Evolutionary conservation across 345 rosid genomes (phyloP).

Genomic region (Eucalyptus pauciflora): DNA sequence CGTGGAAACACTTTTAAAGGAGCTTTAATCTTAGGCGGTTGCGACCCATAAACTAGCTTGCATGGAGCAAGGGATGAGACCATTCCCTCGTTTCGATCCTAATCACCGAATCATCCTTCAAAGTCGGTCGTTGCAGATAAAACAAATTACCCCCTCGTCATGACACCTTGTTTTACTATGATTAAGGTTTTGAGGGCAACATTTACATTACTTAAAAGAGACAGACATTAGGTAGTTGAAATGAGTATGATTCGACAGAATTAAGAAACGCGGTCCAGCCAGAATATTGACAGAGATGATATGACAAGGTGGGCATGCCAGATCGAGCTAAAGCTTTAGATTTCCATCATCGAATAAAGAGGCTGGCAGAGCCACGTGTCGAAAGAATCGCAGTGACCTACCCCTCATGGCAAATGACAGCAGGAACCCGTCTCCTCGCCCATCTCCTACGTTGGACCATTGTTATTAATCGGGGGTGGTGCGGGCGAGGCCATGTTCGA

Average conservation of each 20-base stretch:
- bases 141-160: neutral
- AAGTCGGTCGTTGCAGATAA: rapidly evolving
- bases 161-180: neutral
- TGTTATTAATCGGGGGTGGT: neutral
- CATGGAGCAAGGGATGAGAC: neutral
- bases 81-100: neutral
- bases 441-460: neutral
- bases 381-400: neutral
- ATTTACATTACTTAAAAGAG: neutral
- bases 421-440: neutral
- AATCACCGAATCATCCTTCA: neutral
- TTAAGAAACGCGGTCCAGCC: neutral
- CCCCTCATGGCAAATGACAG: neutral
- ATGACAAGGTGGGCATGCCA: neutral
- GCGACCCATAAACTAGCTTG: rapidly evolving
- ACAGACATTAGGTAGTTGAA: neutral
- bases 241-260: neutral
- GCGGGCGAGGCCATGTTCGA: neutral
- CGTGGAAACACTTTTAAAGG: neutral
- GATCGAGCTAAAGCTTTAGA: neutral
- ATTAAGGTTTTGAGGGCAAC: neutral
- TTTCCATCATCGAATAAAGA: neutral
- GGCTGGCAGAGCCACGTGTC: neutral
- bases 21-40: neutral
- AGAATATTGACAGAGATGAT: neutral